Base-by-base conservation (phyloP, 305 asterid genomes). In the Stenogyne calaminthoides region DNA sequence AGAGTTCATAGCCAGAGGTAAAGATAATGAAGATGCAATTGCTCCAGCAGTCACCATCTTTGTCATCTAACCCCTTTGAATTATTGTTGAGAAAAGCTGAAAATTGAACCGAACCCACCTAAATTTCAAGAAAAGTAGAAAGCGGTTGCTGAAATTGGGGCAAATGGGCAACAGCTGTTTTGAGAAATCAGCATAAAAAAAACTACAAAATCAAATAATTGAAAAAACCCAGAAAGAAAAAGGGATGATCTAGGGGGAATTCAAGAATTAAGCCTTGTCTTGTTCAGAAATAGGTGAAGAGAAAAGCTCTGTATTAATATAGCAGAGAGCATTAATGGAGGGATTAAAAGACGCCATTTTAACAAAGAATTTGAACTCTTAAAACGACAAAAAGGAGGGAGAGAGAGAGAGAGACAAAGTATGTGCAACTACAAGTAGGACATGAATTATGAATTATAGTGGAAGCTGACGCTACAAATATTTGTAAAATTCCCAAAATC, bases 401-500 rank as follows among this genome's bases (percentile, higher is more conserved):
- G 51, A 44, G 16, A 44, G 40, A 11, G 51, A 44, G 16, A 44
- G 15, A 59, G 80, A 85, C 84, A 84, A 77, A 72, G 67, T 67
- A 54, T 79, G 64, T 64, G n/a, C 78, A 61, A 63, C 54, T 70
- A 71, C 69, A 47, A 44, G 71, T 74, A 65, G 76, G 34, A 39
- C 27, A 59, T 72, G 60, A 32, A 16, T 46, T 76, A 59, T 72
- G 56, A 32, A 16, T 46, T 76, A 65, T 71, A 59, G 81, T 74
- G 85, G 89, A 77, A 82, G 83, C 74, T 81, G 89, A 84, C 82
- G 69, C 83, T 74, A 67, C 27, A 37, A 64, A 63, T 73, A 81
- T 52, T 39, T 64, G 46, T 77, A 61, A 75, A 75, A 74, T 78
- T 71, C 55, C 79, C 76, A 80, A 85, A 83, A 87, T 89, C 88